Conservation (phyloP, 2,329 filamentous ascomycete species). For the Westerdykella sp. region DNA sequence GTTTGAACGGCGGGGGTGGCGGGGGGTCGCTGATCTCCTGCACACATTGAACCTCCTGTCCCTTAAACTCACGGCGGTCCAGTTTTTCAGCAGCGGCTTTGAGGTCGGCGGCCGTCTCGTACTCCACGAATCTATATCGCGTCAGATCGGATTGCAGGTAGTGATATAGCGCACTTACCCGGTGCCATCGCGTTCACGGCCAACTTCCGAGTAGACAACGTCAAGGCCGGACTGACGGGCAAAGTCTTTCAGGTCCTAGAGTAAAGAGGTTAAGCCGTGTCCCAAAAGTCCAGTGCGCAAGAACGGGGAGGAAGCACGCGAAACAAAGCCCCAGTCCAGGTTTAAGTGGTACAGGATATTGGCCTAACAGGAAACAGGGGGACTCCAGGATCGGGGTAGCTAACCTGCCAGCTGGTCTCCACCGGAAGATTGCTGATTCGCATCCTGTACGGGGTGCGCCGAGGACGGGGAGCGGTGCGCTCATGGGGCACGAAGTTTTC, state of each 20-base stretch:
- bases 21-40: constrained; percentile 62
- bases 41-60: constrained; percentile 74
- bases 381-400: constrained; percentile 54
- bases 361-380: constrained; percentile 28
- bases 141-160: constrained; percentile 6
- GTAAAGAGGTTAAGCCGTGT: constrained; percentile 70
- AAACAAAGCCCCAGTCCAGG: constrained; percentile 34
- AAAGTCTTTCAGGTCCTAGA: constrained; percentile 99
- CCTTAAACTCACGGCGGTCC: constrained; percentile 89
- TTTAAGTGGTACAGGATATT: constrained; percentile 31
- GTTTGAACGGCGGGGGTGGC: constrained; percentile 33
- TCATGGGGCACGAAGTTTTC: constrained; percentile 58
- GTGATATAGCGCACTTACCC: constrained; percentile 56
- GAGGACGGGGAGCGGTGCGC: constrained; percentile 69
- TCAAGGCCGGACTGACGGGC: constrained; percentile 93
- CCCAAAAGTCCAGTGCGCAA: constrained; percentile 30
- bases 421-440: constrained; percentile 92
- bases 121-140: constrained; percentile 79
- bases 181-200: constrained; percentile 83
- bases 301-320: constrained; percentile 23
- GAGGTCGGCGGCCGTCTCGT: constrained; percentile 85
- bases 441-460: constrained; percentile 94
- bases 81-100: constrained; percentile 92
- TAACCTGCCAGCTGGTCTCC: constrained; percentile 99
- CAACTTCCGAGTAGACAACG: constrained; percentile 96